phyloP scores from a whole-genome alignment of 2,329 filamentous ascomycete species.

The Xylariaceae sp. region DNA sequence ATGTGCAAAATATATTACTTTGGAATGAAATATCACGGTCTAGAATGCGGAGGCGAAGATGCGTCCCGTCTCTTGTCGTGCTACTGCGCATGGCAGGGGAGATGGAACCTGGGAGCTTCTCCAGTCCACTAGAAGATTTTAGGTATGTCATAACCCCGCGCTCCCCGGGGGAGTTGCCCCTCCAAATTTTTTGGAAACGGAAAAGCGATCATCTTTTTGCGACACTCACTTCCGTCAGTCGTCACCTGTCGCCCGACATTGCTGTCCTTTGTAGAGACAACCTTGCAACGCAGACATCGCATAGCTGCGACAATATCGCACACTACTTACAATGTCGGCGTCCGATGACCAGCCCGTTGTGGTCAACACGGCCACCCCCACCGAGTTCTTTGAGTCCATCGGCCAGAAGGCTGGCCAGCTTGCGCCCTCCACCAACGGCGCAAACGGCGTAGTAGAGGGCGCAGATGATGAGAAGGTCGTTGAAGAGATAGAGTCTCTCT shows the following conservation, averaged over 20 bases:
- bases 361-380: slow-evolving; percentile 26
- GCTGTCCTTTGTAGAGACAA: too few relatives aligned
- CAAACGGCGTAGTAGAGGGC: slow-evolving; percentile 24
- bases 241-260: neutral
- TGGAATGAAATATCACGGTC: too few relatives aligned
- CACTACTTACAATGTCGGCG: slow-evolving; percentile 38
- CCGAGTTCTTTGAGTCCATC: slow-evolving; percentile 60
- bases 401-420: slow-evolving; percentile 57
- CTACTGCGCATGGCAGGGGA: too few relatives aligned
- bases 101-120: neutral
- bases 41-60: too few relatives aligned
- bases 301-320: neutral
- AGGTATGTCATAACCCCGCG: slow-evolving; percentile 33
- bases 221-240: slow-evolving; percentile 5
- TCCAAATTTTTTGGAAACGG: slow-evolving; percentile 31
- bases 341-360: slow-evolving; percentile 35
- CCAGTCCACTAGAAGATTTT: neutral
- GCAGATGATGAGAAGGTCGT: slow-evolving; percentile 49
- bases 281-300: too few relatives aligned
- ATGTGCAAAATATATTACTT: neutral
- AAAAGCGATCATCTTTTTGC: neutral
- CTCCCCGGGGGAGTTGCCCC: slow-evolving; percentile 31
- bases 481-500: slow-evolving; percentile 72
- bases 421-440: slow-evolving; percentile 35
- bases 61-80: too few relatives aligned